These are phyloP conservation scores for Xylaria sp. DNA, from an alignment of 2,329 filamentous ascomycete genomes.

Conservation along the genomic window DNA sequence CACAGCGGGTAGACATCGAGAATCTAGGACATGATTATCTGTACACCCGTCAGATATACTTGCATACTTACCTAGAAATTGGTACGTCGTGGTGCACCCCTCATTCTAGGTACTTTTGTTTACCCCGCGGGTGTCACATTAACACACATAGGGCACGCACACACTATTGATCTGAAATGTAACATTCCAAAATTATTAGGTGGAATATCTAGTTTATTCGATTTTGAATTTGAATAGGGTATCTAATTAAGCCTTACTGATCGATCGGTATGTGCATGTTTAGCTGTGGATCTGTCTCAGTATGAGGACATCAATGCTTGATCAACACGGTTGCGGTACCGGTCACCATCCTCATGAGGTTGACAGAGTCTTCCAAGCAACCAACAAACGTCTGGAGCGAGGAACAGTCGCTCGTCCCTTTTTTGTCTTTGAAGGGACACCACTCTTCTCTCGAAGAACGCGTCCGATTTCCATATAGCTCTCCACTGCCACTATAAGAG, in stretches of 20 bases:
- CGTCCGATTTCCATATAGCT: slow-evolving; percentile 81
- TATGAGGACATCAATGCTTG: no score
- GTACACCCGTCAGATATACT: not conserved
- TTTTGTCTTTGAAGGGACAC: slow-evolving; percentile 38
- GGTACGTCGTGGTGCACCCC: not conserved
- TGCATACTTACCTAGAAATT: not conserved
- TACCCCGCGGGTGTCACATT: not conserved
- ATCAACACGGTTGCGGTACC: not conserved
- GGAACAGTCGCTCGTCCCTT: slow-evolving; percentile 46
- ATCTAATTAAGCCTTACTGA: not conserved
- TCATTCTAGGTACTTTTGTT: not conserved
- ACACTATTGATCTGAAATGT: not conserved
- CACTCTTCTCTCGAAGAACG: slow-evolving; percentile 58
- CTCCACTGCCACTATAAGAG: slow-evolving; percentile 75
- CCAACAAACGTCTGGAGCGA: slow-evolving; percentile 46
- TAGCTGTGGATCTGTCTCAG: not conserved
- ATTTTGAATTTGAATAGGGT: not conserved
- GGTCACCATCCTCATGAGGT: slow-evolving; percentile 13
- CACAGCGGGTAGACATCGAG: slow-evolving; percentile 2
- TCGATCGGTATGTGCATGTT: not conserved
- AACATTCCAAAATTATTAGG: not conserved
- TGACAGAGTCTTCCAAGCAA: slow-evolving; percentile 48
- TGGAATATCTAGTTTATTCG: not conserved
- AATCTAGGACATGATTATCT: no score
- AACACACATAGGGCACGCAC: not conserved